Conservation (phyloP, 345 rosid genomes). For the Brassica incana region DNA sequence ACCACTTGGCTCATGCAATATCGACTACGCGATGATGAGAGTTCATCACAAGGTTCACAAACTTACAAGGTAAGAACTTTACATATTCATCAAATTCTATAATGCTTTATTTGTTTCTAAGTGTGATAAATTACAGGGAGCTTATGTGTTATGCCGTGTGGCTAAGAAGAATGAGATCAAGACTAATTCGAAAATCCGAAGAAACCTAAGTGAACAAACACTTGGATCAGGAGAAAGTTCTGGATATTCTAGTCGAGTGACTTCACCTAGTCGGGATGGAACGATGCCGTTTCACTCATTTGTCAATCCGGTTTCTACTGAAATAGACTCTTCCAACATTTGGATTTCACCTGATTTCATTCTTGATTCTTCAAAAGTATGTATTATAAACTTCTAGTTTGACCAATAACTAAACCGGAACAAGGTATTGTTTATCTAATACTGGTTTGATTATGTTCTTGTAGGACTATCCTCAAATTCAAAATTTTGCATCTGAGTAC, state of each 20-base stretch:
- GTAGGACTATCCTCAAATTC: conserved; percentile 64
- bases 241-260: conserved; percentile 47
- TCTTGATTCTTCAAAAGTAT: conserved; percentile 85
- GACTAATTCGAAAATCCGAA: conserved; percentile 45
- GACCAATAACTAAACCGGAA: not conserved
- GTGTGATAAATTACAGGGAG: conserved; percentile 53
- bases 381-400: not conserved
- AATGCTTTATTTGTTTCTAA: not conserved
- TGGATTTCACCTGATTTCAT: conserved; percentile 79
- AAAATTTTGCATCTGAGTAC: conserved; percentile 41
- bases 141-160: conserved; percentile 84
- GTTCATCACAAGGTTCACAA: conserved; percentile 47
- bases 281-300: conserved; percentile 24
- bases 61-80: conserved; percentile 47
- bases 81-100: not conserved
- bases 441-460: not conserved
- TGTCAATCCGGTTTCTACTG: conserved; percentile 36
- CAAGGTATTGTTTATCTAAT: not conserved
- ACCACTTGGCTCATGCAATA: conserved; percentile 87
- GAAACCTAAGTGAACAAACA: conserved; percentile 47
- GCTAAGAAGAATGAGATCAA: conserved; percentile 61
- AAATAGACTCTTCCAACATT: conserved; percentile 41
- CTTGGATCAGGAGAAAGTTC: conserved; percentile 41
- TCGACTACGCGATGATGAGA: conserved; percentile 59
- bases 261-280: conserved; percentile 49